Evolutionary conservation across 495 filamentous ascomycete genomes (phyloP).

Genomic region (Aspergillus sparsus): DNA sequence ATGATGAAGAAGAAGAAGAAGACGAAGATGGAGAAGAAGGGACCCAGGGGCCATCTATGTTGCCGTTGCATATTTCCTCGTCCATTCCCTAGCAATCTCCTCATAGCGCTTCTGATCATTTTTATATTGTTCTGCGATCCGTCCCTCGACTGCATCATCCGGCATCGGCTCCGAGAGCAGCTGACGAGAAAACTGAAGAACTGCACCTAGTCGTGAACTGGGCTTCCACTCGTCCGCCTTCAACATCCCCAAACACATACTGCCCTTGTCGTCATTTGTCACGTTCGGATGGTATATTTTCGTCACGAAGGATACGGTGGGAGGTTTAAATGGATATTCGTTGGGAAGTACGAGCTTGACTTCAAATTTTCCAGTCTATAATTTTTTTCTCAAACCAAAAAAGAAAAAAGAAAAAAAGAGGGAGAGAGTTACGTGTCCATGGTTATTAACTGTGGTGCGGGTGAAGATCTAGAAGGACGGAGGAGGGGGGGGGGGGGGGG

Average conservation of each 20-base stretch:
- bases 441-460: too few relatives aligned
- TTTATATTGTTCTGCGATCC: slow-evolving; percentile 84
- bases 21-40: too few relatives aligned
- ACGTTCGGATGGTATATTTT: slow-evolving; percentile 99
- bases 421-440: too few relatives aligned
- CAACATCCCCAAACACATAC: slow-evolving; percentile 89
- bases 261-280: slow-evolving; percentile 87
- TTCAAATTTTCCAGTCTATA: slow-evolving; percentile 74
- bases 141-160: slow-evolving; percentile 88
- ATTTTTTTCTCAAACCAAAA: too few relatives aligned
- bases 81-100: slow-evolving; percentile 81
- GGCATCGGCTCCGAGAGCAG: slow-evolving; percentile 85
- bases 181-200: slow-evolving; percentile 76
- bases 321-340: slow-evolving; percentile 96
- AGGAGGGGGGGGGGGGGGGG: neutral
- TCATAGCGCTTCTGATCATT: slow-evolving; percentile 73
- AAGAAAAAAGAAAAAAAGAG: too few relatives aligned
- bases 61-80: slow-evolving; percentile 68
- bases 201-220: slow-evolving; percentile 69
- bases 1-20: too few relatives aligned
- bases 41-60: neutral
- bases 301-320: slow-evolving; percentile 80
- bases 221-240: slow-evolving; percentile 95
- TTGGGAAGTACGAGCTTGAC: slow-evolving; percentile 73
- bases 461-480: neutral